A percentile compares a stretch with the other conserved stretches of the same genome.
Evolutionary conservation across 2,329 filamentous ascomycete species (phyloP).

Genomic region (Onygenales sp.): DNA sequence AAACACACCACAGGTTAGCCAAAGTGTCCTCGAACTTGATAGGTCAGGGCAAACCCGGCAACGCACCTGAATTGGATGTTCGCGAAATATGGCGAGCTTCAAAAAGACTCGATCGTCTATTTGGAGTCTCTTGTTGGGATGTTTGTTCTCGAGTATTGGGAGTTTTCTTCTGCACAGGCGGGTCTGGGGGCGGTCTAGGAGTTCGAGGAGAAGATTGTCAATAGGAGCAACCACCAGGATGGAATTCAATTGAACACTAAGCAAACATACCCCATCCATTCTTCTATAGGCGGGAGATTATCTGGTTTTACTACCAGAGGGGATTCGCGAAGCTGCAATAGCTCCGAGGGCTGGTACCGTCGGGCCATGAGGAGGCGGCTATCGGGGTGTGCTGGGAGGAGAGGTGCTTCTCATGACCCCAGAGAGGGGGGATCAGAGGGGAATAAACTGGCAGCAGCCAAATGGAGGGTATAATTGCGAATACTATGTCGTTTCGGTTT

Average conservation of each 20-base stretch:
- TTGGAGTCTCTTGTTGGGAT: constrained; percentile 24
- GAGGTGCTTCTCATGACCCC: constrained; percentile 15
- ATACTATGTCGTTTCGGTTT: not conserved
- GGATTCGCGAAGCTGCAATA: constrained; percentile 68
- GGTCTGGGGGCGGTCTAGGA: constrained; percentile 33
- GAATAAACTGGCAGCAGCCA: not conserved
- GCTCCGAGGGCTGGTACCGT: constrained; percentile 67
- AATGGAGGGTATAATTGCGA: not conserved
- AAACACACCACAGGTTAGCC: constrained; percentile 16
- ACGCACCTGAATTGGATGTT: constrained; percentile 38
- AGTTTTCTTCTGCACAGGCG: constrained; percentile 27
- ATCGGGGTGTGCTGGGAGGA: constrained; percentile 14
- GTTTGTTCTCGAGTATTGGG: constrained; percentile 24
- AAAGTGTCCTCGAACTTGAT: not conserved
- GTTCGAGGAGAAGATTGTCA: constrained; percentile 4
- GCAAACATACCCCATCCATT: constrained; percentile 83
- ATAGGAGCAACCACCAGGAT: not conserved
- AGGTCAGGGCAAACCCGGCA: not conserved
- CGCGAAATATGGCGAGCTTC: constrained; percentile 37
- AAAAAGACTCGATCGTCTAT: constrained; percentile 31
- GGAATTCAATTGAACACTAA: not conserved
- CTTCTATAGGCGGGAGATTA: constrained; percentile 70
- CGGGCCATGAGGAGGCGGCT: constrained; percentile 25
- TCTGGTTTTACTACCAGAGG: constrained; percentile 74
- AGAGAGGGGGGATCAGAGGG: constrained; percentile 10